phyloP scores from a whole-genome alignment of 495 filamentous ascomycete species.

The Penicillium riverlandense region DNA sequence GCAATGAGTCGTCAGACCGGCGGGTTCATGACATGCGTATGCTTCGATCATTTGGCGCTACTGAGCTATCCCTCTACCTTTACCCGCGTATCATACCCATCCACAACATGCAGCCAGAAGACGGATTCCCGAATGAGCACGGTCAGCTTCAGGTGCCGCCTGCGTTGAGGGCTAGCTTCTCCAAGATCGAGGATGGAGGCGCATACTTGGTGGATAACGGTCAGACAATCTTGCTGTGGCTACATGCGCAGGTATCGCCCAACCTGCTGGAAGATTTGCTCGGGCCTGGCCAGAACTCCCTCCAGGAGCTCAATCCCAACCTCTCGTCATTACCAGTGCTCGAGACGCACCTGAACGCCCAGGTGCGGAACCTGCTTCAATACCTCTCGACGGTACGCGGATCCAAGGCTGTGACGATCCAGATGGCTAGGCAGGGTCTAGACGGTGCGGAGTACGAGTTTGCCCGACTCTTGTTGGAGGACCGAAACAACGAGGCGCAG shows the following conservation, averaged over 20 bases:
- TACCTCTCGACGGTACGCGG: conserved; percentile 76
- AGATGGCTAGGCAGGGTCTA: conserved; percentile 85
- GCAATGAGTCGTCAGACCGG: conserved; percentile 85
- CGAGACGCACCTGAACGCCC: conserved; percentile 89
- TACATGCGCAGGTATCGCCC: conserved; percentile 66
- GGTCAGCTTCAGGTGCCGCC: conserved; percentile 73
- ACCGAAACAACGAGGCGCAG: conserved; percentile 94
- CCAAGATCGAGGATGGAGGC: conserved; percentile 85
- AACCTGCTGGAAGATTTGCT: conserved; percentile 91
- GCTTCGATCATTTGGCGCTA: conserved; percentile 76
- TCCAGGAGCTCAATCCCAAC: conserved; percentile 72
- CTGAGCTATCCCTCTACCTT: conserved; percentile 84
- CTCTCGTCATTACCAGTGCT: conserved; percentile 63
- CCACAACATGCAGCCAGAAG: conserved; percentile 68
- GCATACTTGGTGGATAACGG: conserved; percentile 98
- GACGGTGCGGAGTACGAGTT: conserved; percentile 98
- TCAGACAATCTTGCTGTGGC: conserved; percentile 82
- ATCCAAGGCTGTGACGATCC: conserved; percentile 79
- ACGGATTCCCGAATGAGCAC: conserved; percentile 84
- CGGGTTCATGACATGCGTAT: conserved; percentile 86
- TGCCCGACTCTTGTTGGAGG: conserved; percentile 82
- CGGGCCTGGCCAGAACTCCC: conserved; percentile 63
- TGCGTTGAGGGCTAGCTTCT: conserved; percentile 75
- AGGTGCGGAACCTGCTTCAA: conserved; percentile 88
- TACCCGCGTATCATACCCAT: conserved; percentile 91